Percentiles rank a stretch among this genome's conserved stretches.
phyloP scores from a whole-genome alignment of 2,329 filamentous ascomycete species.

The Endoconidiophora laricicola region DNA sequence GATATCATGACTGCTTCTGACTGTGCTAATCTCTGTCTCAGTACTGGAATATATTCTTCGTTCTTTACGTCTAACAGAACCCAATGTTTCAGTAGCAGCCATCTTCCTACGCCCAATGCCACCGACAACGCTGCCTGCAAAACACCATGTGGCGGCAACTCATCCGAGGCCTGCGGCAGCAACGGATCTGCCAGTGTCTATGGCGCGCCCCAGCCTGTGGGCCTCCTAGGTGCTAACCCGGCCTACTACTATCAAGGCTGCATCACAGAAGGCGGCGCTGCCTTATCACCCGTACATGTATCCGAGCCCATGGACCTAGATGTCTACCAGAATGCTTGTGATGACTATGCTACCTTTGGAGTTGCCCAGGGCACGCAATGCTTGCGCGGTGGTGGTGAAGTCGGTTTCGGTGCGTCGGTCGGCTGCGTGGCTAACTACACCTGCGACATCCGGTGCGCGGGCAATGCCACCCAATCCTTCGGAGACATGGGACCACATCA shows the following conservation, averaged over 20 bases:
- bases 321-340: constrained; percentile 1
- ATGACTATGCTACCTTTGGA: constrained; percentile 6
- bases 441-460: constrained; percentile 7
- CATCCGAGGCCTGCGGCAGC: constrained; percentile 3
- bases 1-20: constrained; percentile 1
- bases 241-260: constrained; percentile 10
- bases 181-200: background rate
- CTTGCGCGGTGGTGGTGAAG: constrained; percentile 1
- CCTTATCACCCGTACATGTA: background rate
- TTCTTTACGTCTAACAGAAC: constrained; percentile 1
- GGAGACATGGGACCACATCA: constrained; percentile 3
- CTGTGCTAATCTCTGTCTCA: constrained; percentile 6
- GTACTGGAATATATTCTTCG: constrained; percentile 7
- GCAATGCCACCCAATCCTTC: background rate
- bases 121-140: background rate
- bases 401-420: background rate
- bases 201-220: constrained; percentile 2
- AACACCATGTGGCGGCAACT: constrained; percentile 1
- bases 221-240: background rate
- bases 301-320: constrained; percentile 4
- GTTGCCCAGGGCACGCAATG: constrained; percentile 2
- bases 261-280: background rate
- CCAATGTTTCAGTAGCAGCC: constrained; percentile 7
- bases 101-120: background rate
- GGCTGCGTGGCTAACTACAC: constrained; percentile 1